phyloP scores from a whole-genome alignment of 495 filamentous ascomycete genomes.

The Podospora pseudocomata region DNA sequence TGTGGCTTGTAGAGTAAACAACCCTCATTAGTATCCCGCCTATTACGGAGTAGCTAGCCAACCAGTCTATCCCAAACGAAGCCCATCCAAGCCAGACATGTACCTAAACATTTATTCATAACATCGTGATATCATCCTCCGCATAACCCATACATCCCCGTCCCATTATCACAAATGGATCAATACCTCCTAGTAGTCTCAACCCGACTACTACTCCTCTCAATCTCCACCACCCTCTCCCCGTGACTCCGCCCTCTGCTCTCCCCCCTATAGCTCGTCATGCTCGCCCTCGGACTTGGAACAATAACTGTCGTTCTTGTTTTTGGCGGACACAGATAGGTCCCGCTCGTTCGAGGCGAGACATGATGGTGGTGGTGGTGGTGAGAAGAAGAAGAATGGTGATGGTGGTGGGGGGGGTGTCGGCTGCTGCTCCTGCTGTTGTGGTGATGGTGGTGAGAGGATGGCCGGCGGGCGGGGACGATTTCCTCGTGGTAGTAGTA shows the following conservation, averaged over 20 bases:
- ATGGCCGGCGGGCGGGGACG: conserved; percentile 36
- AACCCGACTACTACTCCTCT: conserved; percentile 15
- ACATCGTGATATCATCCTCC: not conserved
- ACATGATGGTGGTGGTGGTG: conserved; percentile 11
- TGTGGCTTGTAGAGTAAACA: not conserved
- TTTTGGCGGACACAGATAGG: not conserved
- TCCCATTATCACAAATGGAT: not conserved
- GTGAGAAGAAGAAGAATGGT: conserved; percentile 6
- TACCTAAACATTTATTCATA: not conserved
- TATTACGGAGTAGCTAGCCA: not conserved
- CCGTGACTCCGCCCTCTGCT: not conserved
- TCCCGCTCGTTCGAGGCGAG: conserved; percentile 9
- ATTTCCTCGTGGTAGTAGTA: conserved; percentile 51
- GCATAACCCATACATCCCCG: not conserved
- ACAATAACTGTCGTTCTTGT: conserved; percentile 9
- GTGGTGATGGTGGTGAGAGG: conserved; percentile 34
- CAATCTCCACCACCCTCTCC: conserved; percentile 11
- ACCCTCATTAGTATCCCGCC: not conserved
- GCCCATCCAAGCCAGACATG: not conserved
- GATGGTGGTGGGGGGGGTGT: conserved; percentile 10
- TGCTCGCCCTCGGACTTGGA: conserved; percentile 34
- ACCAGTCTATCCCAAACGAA: not conserved
- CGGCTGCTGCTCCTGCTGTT: conserved; percentile 19
- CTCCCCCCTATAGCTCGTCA: conserved; percentile 27
- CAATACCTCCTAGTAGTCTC: conserved; percentile 4